phyloP scores from a whole-genome alignment of 805 yeast genomes.

The Candida suzukii region DNA sequence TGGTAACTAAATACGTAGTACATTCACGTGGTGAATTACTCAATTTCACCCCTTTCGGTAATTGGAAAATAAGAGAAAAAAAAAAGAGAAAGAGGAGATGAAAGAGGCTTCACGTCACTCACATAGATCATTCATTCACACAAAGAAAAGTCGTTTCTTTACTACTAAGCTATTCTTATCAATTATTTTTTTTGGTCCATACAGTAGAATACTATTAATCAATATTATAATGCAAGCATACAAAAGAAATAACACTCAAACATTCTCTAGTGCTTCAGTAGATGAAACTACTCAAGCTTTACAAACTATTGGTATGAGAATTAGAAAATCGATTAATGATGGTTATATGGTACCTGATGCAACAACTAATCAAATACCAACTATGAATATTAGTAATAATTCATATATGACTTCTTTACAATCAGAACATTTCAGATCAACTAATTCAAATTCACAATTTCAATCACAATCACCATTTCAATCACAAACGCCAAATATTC shows the following conservation, averaged over 20 bases:
- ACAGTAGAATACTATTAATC: no score
- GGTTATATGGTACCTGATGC: conserved; percentile 36
- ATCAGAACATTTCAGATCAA: neutral
- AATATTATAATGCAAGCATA: conserved; percentile 2
- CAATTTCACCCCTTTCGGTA: neutral
- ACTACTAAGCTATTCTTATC: no score
- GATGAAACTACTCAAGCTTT: conserved; percentile 32
- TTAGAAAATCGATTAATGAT: conserved; percentile 58
- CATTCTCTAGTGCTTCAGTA: neutral
- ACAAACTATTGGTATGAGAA: conserved; percentile 61
- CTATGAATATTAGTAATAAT: neutral
- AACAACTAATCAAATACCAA: neutral
- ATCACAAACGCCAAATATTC: conserved; percentile 6
- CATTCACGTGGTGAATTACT: no score
- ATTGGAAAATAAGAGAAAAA: neutral
- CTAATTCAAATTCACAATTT: neutral
- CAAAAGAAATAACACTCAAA: conserved; percentile 2
- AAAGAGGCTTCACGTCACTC: no score
- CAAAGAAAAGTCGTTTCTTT: no score
- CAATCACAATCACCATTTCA: conserved; percentile 1
- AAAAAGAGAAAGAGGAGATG: neutral
- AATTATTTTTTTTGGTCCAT: no score
- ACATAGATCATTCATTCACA: no score
- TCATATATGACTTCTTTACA: conserved; percentile 7
- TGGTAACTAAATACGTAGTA: no score